Base-by-base conservation (phyloP, 1,284 basidiomycete genomes). In the Golubevia sp. region DNA sequence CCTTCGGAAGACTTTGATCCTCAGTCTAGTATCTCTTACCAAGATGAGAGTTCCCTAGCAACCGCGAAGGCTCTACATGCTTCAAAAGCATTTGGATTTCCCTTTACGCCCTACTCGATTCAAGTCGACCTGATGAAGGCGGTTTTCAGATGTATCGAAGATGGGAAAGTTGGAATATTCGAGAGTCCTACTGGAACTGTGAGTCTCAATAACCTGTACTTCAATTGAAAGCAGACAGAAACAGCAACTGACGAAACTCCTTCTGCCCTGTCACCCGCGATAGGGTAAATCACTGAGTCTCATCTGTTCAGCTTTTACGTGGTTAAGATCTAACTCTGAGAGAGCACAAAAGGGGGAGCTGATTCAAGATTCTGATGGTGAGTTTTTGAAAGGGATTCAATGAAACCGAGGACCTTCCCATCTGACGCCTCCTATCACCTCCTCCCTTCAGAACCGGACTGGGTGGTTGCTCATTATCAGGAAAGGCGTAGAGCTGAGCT, bases 91-190 rank as follows among this genome's bases (percentile, higher is more conserved):
- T 34, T 34, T 34, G 30, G 30, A 3, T 34, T 34, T 11, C 30
- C 30, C 11, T 34, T 34, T n/a, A n/a, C n/a, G n/a, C 95, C 95
- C 0, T 98, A 99, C 84, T 84, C 87, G 18, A 97, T 97, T 67
- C 96, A 99, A 84, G 86, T 89, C 1, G 89, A 93, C 49, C 88
- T 98, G 38, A 98, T 98, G 95, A 88, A 86, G 13, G 91, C 93
- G 64, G 85, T 98, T 2, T 98, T 96, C 80, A 75, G 87, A 1
- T 88, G 91, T 0, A 91, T 97, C 57, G 94, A 97, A 79, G 70
- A 84, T 3, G 56, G 87, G 75, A 83, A 91, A 88, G 84, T 97
- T 7, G 89, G 92, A 1, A 91, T 98, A 53, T 83, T 86, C 54
- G 86, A 86, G 64, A 85, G 84, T 55, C 86, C 86, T 1, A 86